A percentile compares a stretch with the other conserved stretches of the same genome.
phyloP scores from a whole-genome alignment of 306 rosid species.

The Cucurbita pepo region DNA sequence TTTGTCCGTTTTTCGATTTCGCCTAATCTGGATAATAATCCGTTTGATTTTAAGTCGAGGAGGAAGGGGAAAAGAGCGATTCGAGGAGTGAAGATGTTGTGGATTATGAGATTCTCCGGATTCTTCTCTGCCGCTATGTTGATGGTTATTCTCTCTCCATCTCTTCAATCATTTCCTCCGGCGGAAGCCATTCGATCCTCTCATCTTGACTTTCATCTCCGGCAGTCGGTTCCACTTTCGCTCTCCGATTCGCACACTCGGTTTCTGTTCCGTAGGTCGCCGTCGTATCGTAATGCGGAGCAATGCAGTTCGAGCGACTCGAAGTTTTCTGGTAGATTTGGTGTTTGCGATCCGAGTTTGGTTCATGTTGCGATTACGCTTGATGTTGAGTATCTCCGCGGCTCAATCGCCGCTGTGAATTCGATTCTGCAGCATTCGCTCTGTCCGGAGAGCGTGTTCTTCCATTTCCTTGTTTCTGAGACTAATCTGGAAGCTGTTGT shows the following conservation, averaged over 20 bases:
- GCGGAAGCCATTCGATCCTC: slow-evolving; percentile 69
- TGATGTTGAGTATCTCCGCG: slow-evolving; percentile 64
- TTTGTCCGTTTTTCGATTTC: slow-evolving; percentile 6
- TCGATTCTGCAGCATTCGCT: slow-evolving; percentile 44
- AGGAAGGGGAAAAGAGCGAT: slow-evolving; percentile 13
- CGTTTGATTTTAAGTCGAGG: slow-evolving; percentile 14
- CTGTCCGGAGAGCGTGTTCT: slow-evolving; percentile 54
- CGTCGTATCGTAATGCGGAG: slow-evolving; percentile 39
- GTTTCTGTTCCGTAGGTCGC: slow-evolving; percentile 34
- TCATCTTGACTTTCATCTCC: slow-evolving; percentile 18
- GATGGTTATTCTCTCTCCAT: slow-evolving; percentile 44
- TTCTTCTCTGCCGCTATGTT: slow-evolving; percentile 52
- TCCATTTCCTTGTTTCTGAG: slow-evolving; percentile 53
- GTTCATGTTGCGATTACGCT: slow-evolving; percentile 70
- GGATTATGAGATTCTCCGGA: slow-evolving; percentile 42
- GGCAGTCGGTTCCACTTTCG: slow-evolving; percentile 4
- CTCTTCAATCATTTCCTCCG: slow-evolving; percentile 54
- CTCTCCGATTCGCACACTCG: slow-evolving; percentile 4
- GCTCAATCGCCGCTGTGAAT: slow-evolving; percentile 71
- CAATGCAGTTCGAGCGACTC: slow-evolving; percentile 21
- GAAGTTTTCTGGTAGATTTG: not conserved
- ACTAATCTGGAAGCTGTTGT: slow-evolving; percentile 33
- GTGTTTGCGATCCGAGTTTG: slow-evolving; percentile 40
- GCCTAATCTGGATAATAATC: slow-evolving; percentile 14
- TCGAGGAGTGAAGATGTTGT: slow-evolving; percentile 23